These are phyloP conservation scores for Russula dissimulans DNA, from an alignment of 768 basidiomycete genomes.

Conservation along the genomic window DNA sequence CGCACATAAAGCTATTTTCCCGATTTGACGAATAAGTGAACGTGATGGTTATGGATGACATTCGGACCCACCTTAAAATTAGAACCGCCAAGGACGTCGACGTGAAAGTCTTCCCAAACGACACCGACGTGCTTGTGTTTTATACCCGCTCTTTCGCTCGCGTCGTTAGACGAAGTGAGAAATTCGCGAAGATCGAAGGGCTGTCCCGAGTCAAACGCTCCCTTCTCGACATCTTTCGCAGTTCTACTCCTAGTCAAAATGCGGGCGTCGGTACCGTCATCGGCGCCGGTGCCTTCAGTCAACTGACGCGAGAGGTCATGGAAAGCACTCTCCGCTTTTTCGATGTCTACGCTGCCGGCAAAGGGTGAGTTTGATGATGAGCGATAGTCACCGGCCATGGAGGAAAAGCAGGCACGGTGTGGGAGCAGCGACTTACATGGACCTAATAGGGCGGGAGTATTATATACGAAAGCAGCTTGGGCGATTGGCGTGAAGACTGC, in stretches of 20 bases:
- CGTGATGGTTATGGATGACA: not conserved
- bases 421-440: not conserved
- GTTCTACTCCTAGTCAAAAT: no score
- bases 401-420: not conserved
- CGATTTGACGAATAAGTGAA: not conserved
- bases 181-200: constrained; percentile 64
- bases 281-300: constrained; percentile 9
- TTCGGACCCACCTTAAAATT: constrained; percentile 43
- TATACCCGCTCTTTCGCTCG: constrained; percentile 56
- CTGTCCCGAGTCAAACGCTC: constrained; percentile 30
- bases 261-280: not conserved
- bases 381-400: not conserved
- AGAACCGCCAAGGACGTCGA: constrained; percentile 51
- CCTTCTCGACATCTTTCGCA: constrained; percentile 33
- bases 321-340: constrained; percentile 7
- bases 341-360: constrained; percentile 5
- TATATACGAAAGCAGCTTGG: not conserved
- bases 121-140: constrained; percentile 74
- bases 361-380: not conserved
- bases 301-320: constrained; percentile 15
- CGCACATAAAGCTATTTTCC: constrained; percentile 43
- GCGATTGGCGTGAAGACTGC: no score
- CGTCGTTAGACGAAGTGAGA: constrained; percentile 59
- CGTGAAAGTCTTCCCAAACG: constrained; percentile 62
- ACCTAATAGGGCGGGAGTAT: no score